phyloP scores from a whole-genome alignment of 202 grass and related monocot species.

The Cymbopogon flexuosus region DNA sequence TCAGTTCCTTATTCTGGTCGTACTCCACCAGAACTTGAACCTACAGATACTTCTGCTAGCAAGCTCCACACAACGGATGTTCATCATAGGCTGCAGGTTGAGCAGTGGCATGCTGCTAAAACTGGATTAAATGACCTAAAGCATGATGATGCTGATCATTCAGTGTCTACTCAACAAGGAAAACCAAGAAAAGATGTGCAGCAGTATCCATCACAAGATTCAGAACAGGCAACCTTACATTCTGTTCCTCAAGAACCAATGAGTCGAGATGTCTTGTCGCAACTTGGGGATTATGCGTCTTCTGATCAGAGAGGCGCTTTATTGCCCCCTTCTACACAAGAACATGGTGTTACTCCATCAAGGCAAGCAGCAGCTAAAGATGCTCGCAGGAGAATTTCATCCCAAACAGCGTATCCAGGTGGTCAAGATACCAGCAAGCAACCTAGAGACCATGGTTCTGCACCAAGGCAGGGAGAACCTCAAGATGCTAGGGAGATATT shows the following conservation, averaged over 20 bases:
- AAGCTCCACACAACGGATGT: too few relatives aligned
- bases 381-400: not conserved
- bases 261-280: constrained; percentile 26
- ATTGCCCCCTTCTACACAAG: constrained; percentile 15
- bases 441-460: constrained; percentile 5
- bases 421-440: not conserved
- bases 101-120: too few relatives aligned
- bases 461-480: not conserved
- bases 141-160: constrained; percentile 23
- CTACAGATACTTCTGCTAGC: too few relatives aligned
- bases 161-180: constrained; percentile 9
- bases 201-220: constrained; percentile 31
- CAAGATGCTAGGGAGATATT: not conserved
- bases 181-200: constrained; percentile 26
- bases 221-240: constrained; percentile 21
- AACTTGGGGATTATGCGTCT: not conserved
- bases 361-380: constrained; percentile 16
- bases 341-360: not conserved
- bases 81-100: too few relatives aligned
- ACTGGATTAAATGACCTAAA: constrained; percentile 1
- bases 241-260: constrained; percentile 31
- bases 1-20: too few relatives aligned
- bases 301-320: constrained; percentile 7
- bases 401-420: not conserved
- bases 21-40: too few relatives aligned